Evolutionary conservation across 2,329 filamentous ascomycete species (phyloP), one percentile per base, ranked within the genome.

Genomic region (Aspergillus novoparasiticus): DNA sequence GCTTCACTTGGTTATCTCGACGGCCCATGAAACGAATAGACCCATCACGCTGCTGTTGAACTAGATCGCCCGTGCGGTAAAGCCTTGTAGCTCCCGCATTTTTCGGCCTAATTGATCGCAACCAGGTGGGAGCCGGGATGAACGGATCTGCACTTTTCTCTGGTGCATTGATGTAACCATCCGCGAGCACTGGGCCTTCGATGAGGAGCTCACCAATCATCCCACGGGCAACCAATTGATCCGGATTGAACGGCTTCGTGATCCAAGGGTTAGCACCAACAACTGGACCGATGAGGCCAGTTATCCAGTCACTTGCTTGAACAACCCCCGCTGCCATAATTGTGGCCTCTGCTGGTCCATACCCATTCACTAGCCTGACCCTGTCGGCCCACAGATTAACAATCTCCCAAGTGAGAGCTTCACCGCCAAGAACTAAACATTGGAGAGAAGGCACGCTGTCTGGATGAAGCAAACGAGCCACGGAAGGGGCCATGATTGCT

Each of bases 161-260:
- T 2, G 46, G 41, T 3, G 62, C 54, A 8, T 51, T 55, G 4
- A 65, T 46, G 36, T 64, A 64, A 2, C 57, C 59, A 10, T 59
- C 57, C 2, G 56, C 59, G 1, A 64, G n/a, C 30, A 55, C 23
- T 1, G 63, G 57, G 6, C 63, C 63, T 41, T 64, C 63, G 26
- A 64, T 50, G 2, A 64, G 53, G 2, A 64, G 32, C 26, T 64
- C 63, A 4, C 63, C 63, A 19, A 23, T 8, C n/a, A 30, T 21
- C 4, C 57, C 57, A 19, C 36, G 36, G 1, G 57, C 30, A 3
- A 36, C 43, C 14, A 59, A 34, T 23, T 19, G 19, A 21, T 51
- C 11, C 14, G 50, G n/a, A 45, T 51, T 14, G 2, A 19, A 8
- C 3, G 56, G 12, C 8, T 59, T 21, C 4, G 39, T 45, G 14